Evolutionary conservation across 2,329 filamentous ascomycete species (phyloP).

Genomic region (Chaetothyriales sp.): DNA sequence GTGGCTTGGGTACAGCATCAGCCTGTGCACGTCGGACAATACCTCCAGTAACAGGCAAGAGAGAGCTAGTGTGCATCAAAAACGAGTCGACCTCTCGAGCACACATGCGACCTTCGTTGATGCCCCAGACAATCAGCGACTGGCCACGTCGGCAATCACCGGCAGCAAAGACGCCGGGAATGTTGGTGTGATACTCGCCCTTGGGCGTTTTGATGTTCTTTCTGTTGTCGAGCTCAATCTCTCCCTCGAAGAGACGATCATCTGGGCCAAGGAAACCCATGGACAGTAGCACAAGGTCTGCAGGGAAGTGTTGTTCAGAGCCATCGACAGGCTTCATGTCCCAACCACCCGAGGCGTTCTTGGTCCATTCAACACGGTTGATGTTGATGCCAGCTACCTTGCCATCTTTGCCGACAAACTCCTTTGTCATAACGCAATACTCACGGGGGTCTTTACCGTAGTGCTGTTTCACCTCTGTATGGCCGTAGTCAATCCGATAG

Average conservation of each 20-base stretch:
- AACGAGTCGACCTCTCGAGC: conserved; percentile 84
- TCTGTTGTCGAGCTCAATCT: conserved; percentile 77
- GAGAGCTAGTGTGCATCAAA: conserved; percentile 61
- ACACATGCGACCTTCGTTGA: conserved; percentile 89
- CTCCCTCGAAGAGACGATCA: conserved; percentile 71
- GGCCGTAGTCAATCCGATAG: conserved; percentile 96
- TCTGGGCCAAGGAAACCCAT: conserved; percentile 97
- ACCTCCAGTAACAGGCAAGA: conserved; percentile 79
- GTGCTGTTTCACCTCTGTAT: conserved; percentile 89
- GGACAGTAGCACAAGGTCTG: conserved; percentile 81
- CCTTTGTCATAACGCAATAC: conserved; percentile 96
- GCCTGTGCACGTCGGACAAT: conserved; percentile 67
- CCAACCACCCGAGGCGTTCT: conserved; percentile 78
- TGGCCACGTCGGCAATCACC: conserved; percentile 92
- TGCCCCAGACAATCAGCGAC: conserved; percentile 94
- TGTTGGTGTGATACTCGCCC: conserved; percentile 77
- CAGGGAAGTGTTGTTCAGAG: conserved; percentile 89
- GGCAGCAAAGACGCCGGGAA: conserved; percentile 80
- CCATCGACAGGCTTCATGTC: conserved; percentile 97
- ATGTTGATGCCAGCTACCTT: conserved; percentile 94
- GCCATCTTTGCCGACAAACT: conserved; percentile 86
- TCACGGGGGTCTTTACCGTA: conserved; percentile 92
- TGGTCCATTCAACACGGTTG: conserved; percentile 89
- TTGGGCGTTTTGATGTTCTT: conserved; percentile 93
- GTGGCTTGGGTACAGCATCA: conserved; percentile 26